Evolutionary conservation across 2,329 filamentous ascomycete genomes (phyloP), one percentile per base, ranked within the genome.

Genomic region (Pseudogymnoascus sp.): DNA sequence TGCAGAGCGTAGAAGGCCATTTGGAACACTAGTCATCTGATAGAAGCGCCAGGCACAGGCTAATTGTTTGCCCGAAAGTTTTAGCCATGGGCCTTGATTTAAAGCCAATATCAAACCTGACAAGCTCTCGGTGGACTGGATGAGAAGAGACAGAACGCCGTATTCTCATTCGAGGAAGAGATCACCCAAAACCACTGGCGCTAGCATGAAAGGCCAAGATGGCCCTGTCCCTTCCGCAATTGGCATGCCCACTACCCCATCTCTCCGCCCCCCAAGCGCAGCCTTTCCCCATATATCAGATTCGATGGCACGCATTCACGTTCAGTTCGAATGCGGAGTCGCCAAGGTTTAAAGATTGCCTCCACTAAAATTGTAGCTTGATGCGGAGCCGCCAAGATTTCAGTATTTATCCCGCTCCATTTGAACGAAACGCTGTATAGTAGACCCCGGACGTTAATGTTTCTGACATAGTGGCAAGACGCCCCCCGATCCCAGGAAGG

Each of bases 1-100:
- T 56, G 28, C n/a, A 18, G 50, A 56, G 50, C 50, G 25, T 34
- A 56, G 50, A 56, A 56, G 28, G n/a, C 50, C 25, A 34, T 56
- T 34, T 56, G 28, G 50, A 56, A 56, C 50, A 34, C 50, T 34
- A 34, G 50, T 56, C 50, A 56, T 56, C 50, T 34, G 50, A 56
- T 56, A 5, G 25, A 56, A 56, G 25, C 25, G 50, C n/a, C 25
- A 6, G n/a, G 28, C 50, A 56, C 18, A 34, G 50, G 50, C 50
- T 56, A 56, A 56, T 56, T 34, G 50, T 56, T 56, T 56, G 50
- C 50, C 50, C 50, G 50, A 56, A 56, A 3, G n/a, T 56, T 56
- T 56, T 56, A 34, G n/a, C 50, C 28, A 11, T 34, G 28, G 2
- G 10, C 50, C 25, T 56, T 34, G 25, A 56, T 18, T 56, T 56